phyloP scores from a whole-genome alignment of 345 rosid species.

The Carallia brachiata region DNA sequence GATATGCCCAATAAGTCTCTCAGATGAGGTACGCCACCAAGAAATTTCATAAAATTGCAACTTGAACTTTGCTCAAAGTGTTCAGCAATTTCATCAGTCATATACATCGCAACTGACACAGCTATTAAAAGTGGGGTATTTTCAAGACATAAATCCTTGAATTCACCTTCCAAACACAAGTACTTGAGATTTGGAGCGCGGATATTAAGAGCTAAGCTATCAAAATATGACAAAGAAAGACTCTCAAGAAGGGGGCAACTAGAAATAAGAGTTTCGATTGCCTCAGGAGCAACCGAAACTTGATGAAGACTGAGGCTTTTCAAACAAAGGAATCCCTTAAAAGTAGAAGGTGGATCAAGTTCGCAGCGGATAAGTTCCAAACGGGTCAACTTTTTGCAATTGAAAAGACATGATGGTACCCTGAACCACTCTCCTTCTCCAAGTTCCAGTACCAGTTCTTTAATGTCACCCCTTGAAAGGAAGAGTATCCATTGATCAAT shows the following conservation, averaged over 20 bases:
- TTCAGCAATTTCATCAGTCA: conserved; percentile 76
- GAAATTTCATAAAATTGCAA: conserved; percentile 76
- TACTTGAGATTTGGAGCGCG: conserved; percentile 76
- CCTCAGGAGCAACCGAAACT: conserved; percentile 70
- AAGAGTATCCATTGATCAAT: conserved; percentile 93
- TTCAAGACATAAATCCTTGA: conserved; percentile 71
- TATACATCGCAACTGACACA: conserved; percentile 78
- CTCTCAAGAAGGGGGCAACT: conserved; percentile 80
- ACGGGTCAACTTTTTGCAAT: conserved; percentile 51
- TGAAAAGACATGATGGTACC: conserved; percentile 73
- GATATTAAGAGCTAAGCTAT: conserved; percentile 64
- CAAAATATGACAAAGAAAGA: conserved; percentile 71
- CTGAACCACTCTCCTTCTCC: conserved; percentile 88
- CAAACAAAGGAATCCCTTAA: conserved; percentile 69
- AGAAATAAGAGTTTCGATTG: conserved; percentile 67
- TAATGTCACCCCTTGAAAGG: conserved; percentile 72
- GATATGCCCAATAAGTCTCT: conserved; percentile 72
- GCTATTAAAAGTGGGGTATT: conserved; percentile 65
- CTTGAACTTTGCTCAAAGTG: conserved; percentile 73
- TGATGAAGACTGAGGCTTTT: conserved; percentile 73
- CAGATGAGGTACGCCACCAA: conserved; percentile 75
- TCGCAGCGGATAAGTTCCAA: conserved; percentile 81
- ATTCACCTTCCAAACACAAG: conserved; percentile 85
- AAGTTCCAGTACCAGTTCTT: conserved; percentile 67
- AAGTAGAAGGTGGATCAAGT: conserved; percentile 62